Percentiles rank a stretch among this genome's conserved stretches.
These are phyloP conservation scores for Penicillium aurantiogriseum DNA, from an alignment of 2,329 filamentous ascomycete species.

Conservation along the genomic window DNA sequence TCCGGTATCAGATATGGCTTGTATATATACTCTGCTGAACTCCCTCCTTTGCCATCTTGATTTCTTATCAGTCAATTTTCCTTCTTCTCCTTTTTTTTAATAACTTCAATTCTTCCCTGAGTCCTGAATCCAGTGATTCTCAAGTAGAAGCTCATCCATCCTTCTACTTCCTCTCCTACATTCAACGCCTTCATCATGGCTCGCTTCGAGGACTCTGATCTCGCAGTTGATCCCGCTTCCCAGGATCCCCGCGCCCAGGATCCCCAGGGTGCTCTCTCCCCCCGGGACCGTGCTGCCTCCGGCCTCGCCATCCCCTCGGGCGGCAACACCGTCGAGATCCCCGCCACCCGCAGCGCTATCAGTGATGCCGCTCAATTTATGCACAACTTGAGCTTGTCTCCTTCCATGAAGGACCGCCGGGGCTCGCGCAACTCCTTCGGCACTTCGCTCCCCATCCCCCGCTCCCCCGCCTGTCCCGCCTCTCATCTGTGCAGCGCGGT, in stretches of 20 bases:
- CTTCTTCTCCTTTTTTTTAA: conserved; percentile 2
- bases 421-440: conserved; percentile 75
- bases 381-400: conserved; percentile 68
- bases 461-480: conserved; percentile 65
- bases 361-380: conserved; percentile 68
- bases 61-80: conserved; percentile 18
- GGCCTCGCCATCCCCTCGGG: conserved; percentile 45
- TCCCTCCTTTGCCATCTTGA: conserved; percentile 3
- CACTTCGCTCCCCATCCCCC: conserved; percentile 68
- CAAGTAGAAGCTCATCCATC: conserved; percentile 10
- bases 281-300: conserved; percentile 29
- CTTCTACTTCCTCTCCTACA: conserved; percentile 6
- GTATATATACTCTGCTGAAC: conserved; percentile 22
- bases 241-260: conserved; percentile 13
- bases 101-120: conserved; percentile 7
- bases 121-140: conserved; percentile 13
- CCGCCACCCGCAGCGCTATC: conserved; percentile 65
- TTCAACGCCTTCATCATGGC: conserved; percentile 51
- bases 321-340: conserved; percentile 64
- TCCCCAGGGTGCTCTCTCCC: conserved; percentile 24
- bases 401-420: conserved; percentile 66
- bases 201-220: conserved; percentile 58
- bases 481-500: conserved; percentile 61
- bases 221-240: conserved; percentile 41
- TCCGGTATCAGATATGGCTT: conserved; percentile 14